These are phyloP conservation scores for Pleurozium schreberi DNA, from an alignment of 225 moss, liverwort and hornwort genomes.

Conservation along the genomic window DNA sequence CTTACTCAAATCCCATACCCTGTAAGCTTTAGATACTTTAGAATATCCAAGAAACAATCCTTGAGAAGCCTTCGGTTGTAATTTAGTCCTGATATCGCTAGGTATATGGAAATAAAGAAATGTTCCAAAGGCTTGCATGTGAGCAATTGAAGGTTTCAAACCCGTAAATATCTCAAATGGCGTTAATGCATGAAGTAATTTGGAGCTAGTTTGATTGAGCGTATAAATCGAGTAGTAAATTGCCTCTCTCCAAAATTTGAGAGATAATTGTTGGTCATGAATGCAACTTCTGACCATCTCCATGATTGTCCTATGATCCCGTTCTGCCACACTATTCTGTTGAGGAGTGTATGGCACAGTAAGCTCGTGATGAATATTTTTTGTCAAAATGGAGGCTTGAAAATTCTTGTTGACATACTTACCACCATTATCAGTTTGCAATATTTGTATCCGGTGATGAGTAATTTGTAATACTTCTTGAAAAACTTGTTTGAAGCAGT, in stretches of 20 bases:
- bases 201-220: fast-evolving
- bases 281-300: not conserved
- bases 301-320: not conserved
- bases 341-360: not conserved
- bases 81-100: fast-evolving
- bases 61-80: not conserved
- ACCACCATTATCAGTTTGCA: not conserved
- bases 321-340: not conserved
- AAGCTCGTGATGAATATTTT: not conserved
- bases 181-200: not conserved
- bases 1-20: not conserved
- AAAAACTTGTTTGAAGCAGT: not conserved
- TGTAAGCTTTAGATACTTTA: not conserved
- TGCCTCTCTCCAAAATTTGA: not conserved
- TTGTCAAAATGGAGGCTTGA: not conserved
- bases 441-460: not conserved
- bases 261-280: not conserved
- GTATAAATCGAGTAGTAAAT: not conserved
- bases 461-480: not conserved
- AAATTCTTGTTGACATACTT: fast-evolving
- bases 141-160: not conserved
- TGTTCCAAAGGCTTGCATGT: not conserved
- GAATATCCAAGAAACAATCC: not conserved
- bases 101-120: not conserved
- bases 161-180: not conserved